Evolutionary conservation across 495 filamentous ascomycete species (phyloP), one percentile per base, ranked within the genome.

Genomic region (Sordaria brevicollis): DNA sequence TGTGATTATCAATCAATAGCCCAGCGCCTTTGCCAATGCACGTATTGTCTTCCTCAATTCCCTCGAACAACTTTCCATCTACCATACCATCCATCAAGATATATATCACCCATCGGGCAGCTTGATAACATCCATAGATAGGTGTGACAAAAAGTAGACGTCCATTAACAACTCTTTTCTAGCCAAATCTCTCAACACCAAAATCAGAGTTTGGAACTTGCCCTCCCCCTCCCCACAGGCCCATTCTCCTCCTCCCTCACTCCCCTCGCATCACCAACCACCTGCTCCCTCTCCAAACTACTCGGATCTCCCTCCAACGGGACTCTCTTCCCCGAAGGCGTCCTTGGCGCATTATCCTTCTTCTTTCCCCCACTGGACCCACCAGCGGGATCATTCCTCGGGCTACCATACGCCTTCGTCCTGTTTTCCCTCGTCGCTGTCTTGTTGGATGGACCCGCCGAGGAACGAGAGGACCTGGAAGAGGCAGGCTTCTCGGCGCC

Each of bases 191-290:
- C n/a, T n/a, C 2, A 19, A 6, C 7, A 13, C 37, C 37, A 11
- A 1, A 13, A 37, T 57, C 9, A 66, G 11, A 69, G 35, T 35
- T 71, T 71, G 15, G 65, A 68, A 15, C 49, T 19, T 67, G 43
- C 8, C 35, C 37, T 6, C 67, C 38, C 38, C 31, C 37, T 57
- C 0, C 38, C 67, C 4, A 17, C 21, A 2, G 43, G 35, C 11
- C 70, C 70, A n/a, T 71, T 71, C 6, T 71, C 70, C 19, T 71
- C 66, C 34, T 67, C 67, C 19, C 35, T 38, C n/a, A 38, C 54
- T 4, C 57, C 67, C 34, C 33, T 37, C 25, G 5, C 13, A 62
- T 62, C 68, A 35, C 29, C n/a, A 2, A 25, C 65, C 15, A 70
- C 71, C 36, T 41, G 19, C 49, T 69, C 69, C 35, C 57, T 35